Evolutionary conservation across 2,329 filamentous ascomycete species (phyloP).

Genomic region (Zymoseptoria ardabiliae): DNA sequence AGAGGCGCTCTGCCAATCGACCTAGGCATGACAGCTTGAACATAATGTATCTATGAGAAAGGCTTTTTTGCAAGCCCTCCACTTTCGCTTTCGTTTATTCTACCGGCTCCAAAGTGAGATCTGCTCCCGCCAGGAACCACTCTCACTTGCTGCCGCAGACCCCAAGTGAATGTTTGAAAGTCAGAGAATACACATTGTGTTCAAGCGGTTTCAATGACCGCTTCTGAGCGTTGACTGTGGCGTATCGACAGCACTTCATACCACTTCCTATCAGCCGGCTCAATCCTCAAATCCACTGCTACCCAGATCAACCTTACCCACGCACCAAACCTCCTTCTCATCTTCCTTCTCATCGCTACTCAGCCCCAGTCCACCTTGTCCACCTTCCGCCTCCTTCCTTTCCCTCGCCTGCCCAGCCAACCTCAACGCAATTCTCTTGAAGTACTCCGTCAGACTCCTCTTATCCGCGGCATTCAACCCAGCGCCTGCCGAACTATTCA

Average conservation of each 20-base stretch:
- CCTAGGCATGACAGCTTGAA: too few relatives aligned
- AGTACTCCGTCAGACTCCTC: slow-evolving; percentile 92
- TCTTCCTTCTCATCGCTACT: slow-evolving; percentile 90
- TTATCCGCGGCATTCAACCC: slow-evolving; percentile 65
- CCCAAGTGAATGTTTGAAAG: too few relatives aligned
- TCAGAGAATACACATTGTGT: too few relatives aligned
- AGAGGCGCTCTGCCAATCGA: too few relatives aligned
- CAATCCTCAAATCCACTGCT: slow-evolving; percentile 37
- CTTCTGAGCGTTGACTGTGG: neutral
- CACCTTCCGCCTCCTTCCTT: slow-evolving; percentile 83
- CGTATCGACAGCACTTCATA: neutral
- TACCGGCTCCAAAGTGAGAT: too few relatives aligned
- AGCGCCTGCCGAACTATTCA: slow-evolving; percentile 56
- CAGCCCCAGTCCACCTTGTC: slow-evolving; percentile 74
- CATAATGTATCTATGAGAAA: too few relatives aligned
- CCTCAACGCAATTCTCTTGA: slow-evolving; percentile 82
- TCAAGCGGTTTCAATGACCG: too few relatives aligned
- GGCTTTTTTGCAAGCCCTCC: too few relatives aligned
- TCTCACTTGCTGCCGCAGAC: too few relatives aligned
- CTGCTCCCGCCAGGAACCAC: too few relatives aligned
- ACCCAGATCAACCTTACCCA: slow-evolving; percentile 79
- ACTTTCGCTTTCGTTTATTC: too few relatives aligned
- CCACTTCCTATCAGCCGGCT: neutral
- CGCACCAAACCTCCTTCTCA: slow-evolving; percentile 90
- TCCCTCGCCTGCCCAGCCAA: slow-evolving; percentile 83